Conservation (phyloP, 805 yeast genomes). For the Candida nanaspora region DNA sequence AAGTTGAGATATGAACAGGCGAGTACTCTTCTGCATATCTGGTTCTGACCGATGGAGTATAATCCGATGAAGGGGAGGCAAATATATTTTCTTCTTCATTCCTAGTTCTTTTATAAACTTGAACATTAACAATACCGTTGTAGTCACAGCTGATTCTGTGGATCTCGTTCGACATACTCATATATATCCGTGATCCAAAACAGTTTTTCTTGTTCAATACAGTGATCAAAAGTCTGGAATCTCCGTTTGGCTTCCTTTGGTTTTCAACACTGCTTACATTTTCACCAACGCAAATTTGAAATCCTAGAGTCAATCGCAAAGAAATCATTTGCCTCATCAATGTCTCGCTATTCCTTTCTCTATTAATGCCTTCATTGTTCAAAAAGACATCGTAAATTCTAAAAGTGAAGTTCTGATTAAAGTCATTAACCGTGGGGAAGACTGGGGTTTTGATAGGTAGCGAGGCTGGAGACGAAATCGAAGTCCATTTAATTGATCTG, state of each 20-base stretch:
- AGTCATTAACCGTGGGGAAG: constrained; percentile 66
- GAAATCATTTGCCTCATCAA: constrained; percentile 84
- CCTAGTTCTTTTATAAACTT: constrained; percentile 47
- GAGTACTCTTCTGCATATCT: constrained; percentile 66
- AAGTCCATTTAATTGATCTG: constrained; percentile 81
- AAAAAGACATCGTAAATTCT: constrained; percentile 76
- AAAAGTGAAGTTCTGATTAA: constrained; percentile 66
- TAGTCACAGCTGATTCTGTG: constrained; percentile 75
- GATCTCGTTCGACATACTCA: constrained; percentile 75
- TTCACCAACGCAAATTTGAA: constrained; percentile 79
- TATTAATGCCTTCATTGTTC: constrained; percentile 48
- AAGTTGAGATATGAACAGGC: constrained; percentile 48
- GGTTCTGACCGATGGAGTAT: constrained; percentile 61
- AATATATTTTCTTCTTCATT: constrained; percentile 2
- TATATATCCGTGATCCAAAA: constrained; percentile 58
- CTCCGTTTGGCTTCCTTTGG: constrained; percentile 47
- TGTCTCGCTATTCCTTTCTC: constrained; percentile 46
- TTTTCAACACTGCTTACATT: constrained; percentile 60
- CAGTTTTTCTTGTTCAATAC: constrained; percentile 42
- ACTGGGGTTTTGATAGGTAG: constrained; percentile 75
- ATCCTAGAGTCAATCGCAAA: constrained; percentile 75
- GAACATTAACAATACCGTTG: constrained; percentile 70
- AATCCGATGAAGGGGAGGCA: constrained; percentile 13
- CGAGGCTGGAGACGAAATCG: constrained; percentile 89
- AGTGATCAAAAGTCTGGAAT: constrained; percentile 41